These are phyloP conservation scores for Huntiella abstrusa DNA, from an alignment of 2,329 filamentous ascomycete genomes.

Conservation along the genomic window DNA sequence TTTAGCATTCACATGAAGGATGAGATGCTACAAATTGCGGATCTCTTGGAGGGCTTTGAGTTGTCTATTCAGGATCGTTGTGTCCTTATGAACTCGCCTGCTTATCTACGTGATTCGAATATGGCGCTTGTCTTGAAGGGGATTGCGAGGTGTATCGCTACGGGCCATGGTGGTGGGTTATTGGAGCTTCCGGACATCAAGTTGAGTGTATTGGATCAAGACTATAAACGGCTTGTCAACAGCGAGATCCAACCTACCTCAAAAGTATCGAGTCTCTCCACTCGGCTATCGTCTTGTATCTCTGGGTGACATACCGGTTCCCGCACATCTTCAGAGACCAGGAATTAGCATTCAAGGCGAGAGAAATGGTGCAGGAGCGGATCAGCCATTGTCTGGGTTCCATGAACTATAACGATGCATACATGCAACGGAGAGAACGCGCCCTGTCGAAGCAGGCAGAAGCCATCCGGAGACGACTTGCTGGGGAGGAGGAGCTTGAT, in stretches of 20 bases:
- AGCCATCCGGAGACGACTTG: too few species aligned
- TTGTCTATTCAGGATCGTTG: conserved; percentile 52
- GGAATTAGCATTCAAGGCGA: conserved; percentile 59
- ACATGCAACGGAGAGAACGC: conserved; percentile 17
- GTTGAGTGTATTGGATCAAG: conserved; percentile 55
- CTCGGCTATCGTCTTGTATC: conserved; percentile 63
- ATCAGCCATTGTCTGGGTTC: conserved; percentile 39
- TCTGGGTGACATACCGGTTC: conserved; percentile 88
- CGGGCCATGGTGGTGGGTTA: conserved; percentile 46
- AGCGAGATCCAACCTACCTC: conserved; percentile 37
- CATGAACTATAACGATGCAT: conserved; percentile 15
- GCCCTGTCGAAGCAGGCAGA: too few species aligned
- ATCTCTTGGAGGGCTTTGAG: conserved; percentile 52
- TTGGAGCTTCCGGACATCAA: conserved; percentile 52
- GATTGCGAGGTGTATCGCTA: conserved; percentile 51
- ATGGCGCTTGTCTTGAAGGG: conserved; percentile 35
- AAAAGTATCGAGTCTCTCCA: conserved; percentile 58
- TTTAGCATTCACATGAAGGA: conserved; percentile 47
- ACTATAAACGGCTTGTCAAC: conserved; percentile 21
- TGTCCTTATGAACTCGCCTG: conserved; percentile 43
- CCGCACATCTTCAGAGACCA: conserved; percentile 61
- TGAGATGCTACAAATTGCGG: conserved; percentile 47
- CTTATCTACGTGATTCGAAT: conserved; percentile 31
- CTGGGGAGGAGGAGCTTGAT: not conserved
- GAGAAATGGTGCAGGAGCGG: conserved; percentile 54